These are phyloP conservation scores for Fraxinus excelsior DNA, from an alignment of 257 asterid genomes.

Conservation along the genomic window DNA sequence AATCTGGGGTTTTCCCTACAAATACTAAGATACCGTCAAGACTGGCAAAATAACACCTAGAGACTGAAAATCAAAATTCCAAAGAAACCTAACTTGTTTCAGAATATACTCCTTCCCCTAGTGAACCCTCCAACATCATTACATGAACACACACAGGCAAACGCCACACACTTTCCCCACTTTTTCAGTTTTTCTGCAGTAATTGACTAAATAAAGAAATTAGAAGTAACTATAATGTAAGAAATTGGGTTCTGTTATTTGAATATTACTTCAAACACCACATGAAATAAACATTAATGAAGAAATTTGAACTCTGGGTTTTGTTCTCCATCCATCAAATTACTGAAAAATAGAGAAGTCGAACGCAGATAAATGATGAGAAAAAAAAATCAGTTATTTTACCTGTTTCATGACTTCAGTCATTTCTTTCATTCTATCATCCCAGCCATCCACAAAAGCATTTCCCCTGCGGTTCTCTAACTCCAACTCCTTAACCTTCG, in stretches of 20 bases:
- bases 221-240: not conserved
- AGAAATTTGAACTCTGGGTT: not conserved
- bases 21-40: not conserved
- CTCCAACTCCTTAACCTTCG: constrained; percentile 40
- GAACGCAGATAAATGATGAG: not conserved
- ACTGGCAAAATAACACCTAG: not conserved
- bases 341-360: not conserved
- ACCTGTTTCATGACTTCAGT: constrained; percentile 72
- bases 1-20: not conserved
- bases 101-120: not conserved
- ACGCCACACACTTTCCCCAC: not conserved
- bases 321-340: not conserved
- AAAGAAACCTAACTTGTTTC: not conserved
- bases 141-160: not conserved
- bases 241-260: not conserved
- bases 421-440: constrained; percentile 50
- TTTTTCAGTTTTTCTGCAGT: not conserved
- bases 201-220: not conserved
- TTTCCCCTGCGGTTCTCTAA: constrained; percentile 42
- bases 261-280: not conserved
- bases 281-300: not conserved
- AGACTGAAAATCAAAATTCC: not conserved
- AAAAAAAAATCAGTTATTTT: not conserved
- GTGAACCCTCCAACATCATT: not conserved
- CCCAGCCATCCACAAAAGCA: constrained; percentile 63